phyloP scores from a whole-genome alignment of 2,329 filamentous ascomycete species.

The Colletotrichum caudatum region DNA sequence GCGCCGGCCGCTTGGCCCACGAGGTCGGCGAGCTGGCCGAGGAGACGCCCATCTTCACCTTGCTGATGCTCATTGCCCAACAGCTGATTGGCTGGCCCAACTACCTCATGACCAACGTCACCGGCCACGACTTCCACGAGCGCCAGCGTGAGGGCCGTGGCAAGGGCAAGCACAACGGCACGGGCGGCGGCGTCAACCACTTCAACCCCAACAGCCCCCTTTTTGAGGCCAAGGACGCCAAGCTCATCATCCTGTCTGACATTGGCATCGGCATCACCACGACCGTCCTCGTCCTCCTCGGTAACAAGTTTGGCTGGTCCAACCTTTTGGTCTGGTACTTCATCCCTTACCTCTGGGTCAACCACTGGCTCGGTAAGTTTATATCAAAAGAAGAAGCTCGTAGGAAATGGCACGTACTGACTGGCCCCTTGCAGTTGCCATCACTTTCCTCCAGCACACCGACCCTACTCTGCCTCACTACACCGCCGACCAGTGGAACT shows the following conservation, averaged over 20 bases:
- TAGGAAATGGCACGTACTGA: not conserved
- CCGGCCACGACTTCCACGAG: conserved; percentile 95
- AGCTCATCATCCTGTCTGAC: conserved; percentile 88
- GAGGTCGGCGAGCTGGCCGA: conserved; percentile 91
- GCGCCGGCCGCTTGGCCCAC: conserved; percentile 79
- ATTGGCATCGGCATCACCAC: conserved; percentile 77
- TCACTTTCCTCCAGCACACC: conserved; percentile 97
- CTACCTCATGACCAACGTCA: conserved; percentile 93
- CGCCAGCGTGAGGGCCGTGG: conserved; percentile 93
- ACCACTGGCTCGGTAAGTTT: conserved; percentile 95
- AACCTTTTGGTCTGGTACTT: conserved; percentile 97
- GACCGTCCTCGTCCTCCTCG: conserved; percentile 74
- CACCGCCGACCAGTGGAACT: conserved; percentile 87
- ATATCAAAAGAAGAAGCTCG: not conserved
- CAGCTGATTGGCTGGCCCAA: conserved; percentile 94
- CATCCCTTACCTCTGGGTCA: conserved; percentile 95
- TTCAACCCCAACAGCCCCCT: conserved; percentile 89
- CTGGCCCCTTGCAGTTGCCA: conserved; percentile 77
- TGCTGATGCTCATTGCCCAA: conserved; percentile 80
- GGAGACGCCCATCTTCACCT: conserved; percentile 90
- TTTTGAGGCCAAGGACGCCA: conserved; percentile 91
- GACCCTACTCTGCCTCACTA: conserved; percentile 96
- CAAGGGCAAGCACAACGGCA: conserved; percentile 89
- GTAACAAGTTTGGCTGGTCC: conserved; percentile 81
- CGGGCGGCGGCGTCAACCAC: conserved; percentile 88